Percentiles rank a stretch among this genome's conserved stretches.
phyloP scores from a whole-genome alignment of 1,284 basidiomycete species.

The Heterobasidion annosum region DNA sequence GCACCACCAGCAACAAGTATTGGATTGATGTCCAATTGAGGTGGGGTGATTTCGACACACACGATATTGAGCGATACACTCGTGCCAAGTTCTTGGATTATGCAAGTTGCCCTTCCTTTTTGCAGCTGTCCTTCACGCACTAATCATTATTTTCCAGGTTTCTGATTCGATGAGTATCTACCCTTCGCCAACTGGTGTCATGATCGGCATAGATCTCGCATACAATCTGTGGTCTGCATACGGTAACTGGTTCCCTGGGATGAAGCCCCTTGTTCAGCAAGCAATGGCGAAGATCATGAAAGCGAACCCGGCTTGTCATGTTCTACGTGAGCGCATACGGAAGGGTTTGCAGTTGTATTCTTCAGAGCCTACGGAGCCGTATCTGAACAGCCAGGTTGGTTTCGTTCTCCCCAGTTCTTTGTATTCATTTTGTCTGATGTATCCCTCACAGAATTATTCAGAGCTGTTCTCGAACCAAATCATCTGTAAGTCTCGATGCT shows the following conservation, averaged over 20 bases:
- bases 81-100: constrained; percentile 98
- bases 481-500: constrained; percentile 58
- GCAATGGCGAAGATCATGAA: constrained; percentile 99
- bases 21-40: constrained; percentile 98
- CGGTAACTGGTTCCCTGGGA: constrained; percentile 98
- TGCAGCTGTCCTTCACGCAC: constrained; percentile 2
- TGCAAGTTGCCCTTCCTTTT: constrained; percentile 29
- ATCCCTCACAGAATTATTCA: constrained; percentile 70
- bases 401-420: constrained; percentile 8
- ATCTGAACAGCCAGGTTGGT: constrained; percentile 82
- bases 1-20: constrained; percentile 97
- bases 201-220: constrained; percentile 97
- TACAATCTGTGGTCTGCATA: constrained; percentile 99
- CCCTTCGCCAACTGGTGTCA: constrained; percentile 95
- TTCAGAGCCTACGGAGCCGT: constrained; percentile 98
- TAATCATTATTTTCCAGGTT: constrained; percentile 35
- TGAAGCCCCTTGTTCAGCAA: constrained; percentile 97
- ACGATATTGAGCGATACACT: constrained; percentile 96
- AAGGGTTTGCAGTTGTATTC: constrained; percentile 98
- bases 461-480: constrained; percentile 99
- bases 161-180: constrained; percentile 97
- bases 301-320: constrained; percentile 96
- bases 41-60: constrained; percentile 99
- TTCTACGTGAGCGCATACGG: constrained; percentile 95
- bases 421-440: constrained; percentile 14